Evolutionary conservation across 1,284 basidiomycete genomes (phyloP).

Genomic region (Cutaneotrichosporon sp.): DNA sequence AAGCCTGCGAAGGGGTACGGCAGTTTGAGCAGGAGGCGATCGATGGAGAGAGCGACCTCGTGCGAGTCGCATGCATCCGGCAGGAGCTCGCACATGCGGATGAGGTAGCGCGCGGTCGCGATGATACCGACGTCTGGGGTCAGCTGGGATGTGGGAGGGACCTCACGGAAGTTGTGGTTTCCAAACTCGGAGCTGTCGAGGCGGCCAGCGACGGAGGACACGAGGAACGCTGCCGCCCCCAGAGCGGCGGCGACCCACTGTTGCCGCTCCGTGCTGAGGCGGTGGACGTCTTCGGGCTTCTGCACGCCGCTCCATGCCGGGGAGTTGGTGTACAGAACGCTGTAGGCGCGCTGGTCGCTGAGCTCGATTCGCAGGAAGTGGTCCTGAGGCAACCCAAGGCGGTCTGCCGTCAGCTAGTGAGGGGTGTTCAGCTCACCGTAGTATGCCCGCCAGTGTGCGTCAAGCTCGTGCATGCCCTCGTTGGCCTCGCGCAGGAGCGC

Average conservation of each 20-base stretch:
- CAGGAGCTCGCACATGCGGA: conserved; percentile 26
- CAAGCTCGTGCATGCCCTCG: conserved; percentile 22
- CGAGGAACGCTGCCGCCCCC: conserved; percentile 17
- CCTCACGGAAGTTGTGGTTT: conserved; percentile 26
- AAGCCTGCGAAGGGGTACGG: conserved; percentile 18
- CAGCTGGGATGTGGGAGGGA: not conserved
- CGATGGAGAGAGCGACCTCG: conserved; percentile 25
- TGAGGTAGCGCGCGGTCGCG: conserved; percentile 26
- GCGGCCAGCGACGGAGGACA: conserved; percentile 11
- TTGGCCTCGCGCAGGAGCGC: conserved; percentile 26
- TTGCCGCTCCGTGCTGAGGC: conserved; percentile 16
- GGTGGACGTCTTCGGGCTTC: conserved; percentile 17
- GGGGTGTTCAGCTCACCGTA: conserved; percentile 20
- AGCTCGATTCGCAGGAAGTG: conserved; percentile 31
- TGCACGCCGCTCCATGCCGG: conserved; percentile 22
- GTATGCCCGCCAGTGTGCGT: conserved; percentile 28
- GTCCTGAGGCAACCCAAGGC: conserved; percentile 15
- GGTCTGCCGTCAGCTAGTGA: not conserved
- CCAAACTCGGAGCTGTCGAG: conserved; percentile 14
- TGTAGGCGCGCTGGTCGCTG: conserved; percentile 20
- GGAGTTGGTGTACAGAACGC: conserved; percentile 22
- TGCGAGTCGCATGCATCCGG: conserved; percentile 19
- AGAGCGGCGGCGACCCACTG: conserved; percentile 19
- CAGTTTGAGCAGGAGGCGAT: conserved; percentile 22
- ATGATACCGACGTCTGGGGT: conserved; percentile 24